Conservation (phyloP, 208 protist species). For the Zelonia costaricensis region DNA sequence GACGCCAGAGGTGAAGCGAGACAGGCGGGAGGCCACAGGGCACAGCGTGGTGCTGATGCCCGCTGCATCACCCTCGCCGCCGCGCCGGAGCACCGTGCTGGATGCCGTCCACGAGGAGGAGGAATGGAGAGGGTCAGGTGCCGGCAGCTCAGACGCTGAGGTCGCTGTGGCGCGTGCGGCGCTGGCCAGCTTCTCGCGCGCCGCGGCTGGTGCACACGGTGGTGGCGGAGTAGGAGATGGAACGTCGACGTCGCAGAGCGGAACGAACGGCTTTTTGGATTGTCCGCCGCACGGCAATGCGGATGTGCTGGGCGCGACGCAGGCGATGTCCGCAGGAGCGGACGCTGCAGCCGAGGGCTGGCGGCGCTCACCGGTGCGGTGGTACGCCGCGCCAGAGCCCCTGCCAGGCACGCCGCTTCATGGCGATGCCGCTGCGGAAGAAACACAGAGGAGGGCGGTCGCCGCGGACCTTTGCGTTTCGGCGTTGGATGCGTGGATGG, state of each 20-base stretch:
- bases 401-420: neutral
- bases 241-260: too few relatives aligned
- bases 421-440: neutral
- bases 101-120: conserved; percentile 19
- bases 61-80: neutral
- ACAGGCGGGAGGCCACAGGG: conserved; percentile 4
- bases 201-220: neutral
- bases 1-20: conserved; percentile 23
- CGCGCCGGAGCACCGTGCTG: conserved; percentile 19
- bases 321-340: neutral
- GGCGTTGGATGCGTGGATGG: conserved; percentile 14
- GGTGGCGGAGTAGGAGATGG: conserved; percentile 30
- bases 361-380: conserved; percentile 22
- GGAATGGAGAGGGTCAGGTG: too few relatives aligned
- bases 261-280: too few relatives aligned
- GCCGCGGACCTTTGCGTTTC: neutral
- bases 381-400: too few relatives aligned
- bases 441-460: too few relatives aligned
- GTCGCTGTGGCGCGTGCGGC: neutral
- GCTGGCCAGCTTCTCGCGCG: neutral
- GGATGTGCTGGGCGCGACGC: too few relatives aligned
- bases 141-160: neutral
- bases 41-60: conserved; percentile 7
- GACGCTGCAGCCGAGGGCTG: neutral
- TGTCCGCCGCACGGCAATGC: too few relatives aligned